Evolutionary conservation across 2,329 filamentous ascomycete genomes (phyloP), one percentile per base, ranked within the genome.

Genomic region (Leptographium flavum): DNA sequence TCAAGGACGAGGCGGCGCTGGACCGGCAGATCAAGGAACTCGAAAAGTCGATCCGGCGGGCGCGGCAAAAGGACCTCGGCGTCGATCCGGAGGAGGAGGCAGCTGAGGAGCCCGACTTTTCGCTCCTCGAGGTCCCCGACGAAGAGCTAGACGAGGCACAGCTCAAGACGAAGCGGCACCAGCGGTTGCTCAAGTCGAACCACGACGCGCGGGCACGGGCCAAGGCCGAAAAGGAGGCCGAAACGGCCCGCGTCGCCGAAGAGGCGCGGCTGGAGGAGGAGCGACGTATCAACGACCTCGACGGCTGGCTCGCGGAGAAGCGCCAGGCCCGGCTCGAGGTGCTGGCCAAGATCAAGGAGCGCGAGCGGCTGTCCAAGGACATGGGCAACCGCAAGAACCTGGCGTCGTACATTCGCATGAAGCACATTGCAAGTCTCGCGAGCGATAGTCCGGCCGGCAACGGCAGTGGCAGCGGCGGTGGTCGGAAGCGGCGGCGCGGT

Each of bases 341-440:
- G 21, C 69, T 94, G 3, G 73, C 86, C 56, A 87, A 79, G 62
- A 93, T 98, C 62, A 95, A 94, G 62, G 90, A 96, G 54, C 81
- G 87, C 43, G 87, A 96, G 56, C 79, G 88, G 17, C 74, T 95
- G 49, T 95, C 94, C 65, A 86, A 87, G 37, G 92, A 98, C 58
- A 75, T 95, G 1, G 88, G 90, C 46, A 96, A 96, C 63, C 84
- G 92, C 58, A 98, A 98, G 63, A 95, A 88, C 0, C 78, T 95
- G 19, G 92, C 92, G 9, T 92, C 84, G 47, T 90, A 96, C 62
- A 93, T 94, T 65, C 84, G 92, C 51, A 98, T 98, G 92, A 96
- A 96, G 66, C 90, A 82, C 42, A 87, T 98, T 47, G 92, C 92
- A 48, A 95, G 94, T 57, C 79, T 98, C 2, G 92, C 92, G 3